A percentile compares a stretch with the other conserved stretches of the same genome.
These are phyloP conservation scores for Monosporascus sp. DNA, from an alignment of 2,329 filamentous ascomycete species.

Conservation along the genomic window DNA sequence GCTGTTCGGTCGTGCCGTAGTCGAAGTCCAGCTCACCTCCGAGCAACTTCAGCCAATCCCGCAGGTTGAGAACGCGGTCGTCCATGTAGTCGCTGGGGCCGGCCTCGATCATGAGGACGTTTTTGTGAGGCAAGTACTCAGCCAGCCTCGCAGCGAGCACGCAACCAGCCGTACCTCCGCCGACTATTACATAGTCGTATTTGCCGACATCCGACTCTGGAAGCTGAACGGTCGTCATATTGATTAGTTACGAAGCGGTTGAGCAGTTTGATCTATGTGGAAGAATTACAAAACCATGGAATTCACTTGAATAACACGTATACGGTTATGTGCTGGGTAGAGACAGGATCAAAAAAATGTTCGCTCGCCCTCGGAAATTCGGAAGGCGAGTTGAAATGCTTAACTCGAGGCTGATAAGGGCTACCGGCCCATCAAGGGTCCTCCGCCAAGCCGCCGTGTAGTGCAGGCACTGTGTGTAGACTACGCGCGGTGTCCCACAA, in stretches of 20 bases:
- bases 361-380: too few species aligned
- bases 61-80: conserved; percentile 78
- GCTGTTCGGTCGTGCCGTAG: conserved; percentile 84
- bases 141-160: conserved; percentile 76
- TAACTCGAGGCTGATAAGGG: too few species aligned
- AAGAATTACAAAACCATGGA: too few species aligned
- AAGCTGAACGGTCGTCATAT: conserved; percentile 59
- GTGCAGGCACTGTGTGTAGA: too few species aligned
- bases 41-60: conserved; percentile 79
- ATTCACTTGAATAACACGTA: too few species aligned
- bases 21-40: conserved; percentile 89
- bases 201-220: conserved; percentile 57
- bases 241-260: conserved; percentile 5
- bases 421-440: too few species aligned
- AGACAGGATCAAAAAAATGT: too few species aligned
- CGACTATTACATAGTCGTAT: conserved; percentile 83
- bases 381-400: too few species aligned
- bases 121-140: conserved; percentile 77
- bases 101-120: conserved; percentile 77
- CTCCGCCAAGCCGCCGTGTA: too few species aligned
- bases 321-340: too few species aligned
- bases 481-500: too few species aligned
- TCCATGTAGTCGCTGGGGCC: conserved; percentile 87
- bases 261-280: not conserved
- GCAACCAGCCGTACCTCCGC: conserved; percentile 81